Conservation (phyloP, 768 basidiomycete genomes). For the Lentinula aciculospora region DNA sequence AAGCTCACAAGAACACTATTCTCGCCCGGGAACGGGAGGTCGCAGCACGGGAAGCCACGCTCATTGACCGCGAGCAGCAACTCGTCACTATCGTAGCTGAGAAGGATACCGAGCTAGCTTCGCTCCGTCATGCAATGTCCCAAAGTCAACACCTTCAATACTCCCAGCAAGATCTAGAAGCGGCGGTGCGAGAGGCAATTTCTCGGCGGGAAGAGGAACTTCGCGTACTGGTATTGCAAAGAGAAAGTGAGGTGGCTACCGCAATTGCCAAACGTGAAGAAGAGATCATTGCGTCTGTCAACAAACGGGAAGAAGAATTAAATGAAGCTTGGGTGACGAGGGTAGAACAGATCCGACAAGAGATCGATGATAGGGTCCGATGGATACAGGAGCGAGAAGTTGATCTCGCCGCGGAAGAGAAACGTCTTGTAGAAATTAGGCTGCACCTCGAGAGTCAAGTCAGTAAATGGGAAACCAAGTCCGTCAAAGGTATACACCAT, state of each 20-base stretch:
- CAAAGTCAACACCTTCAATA: slow-evolving; percentile 25
- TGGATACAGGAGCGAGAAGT: slow-evolving; percentile 47
- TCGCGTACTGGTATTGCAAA: slow-evolving; percentile 53
- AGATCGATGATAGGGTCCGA: slow-evolving; percentile 42
- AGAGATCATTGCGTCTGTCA: slow-evolving; percentile 66
- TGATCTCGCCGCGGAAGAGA: slow-evolving; percentile 48
- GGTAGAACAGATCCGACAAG: slow-evolving; percentile 45
- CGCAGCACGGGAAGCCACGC: slow-evolving; percentile 43
- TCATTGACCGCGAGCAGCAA: slow-evolving; percentile 52
- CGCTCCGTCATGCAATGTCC: slow-evolving; percentile 39
- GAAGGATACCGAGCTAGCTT: slow-evolving; percentile 56
- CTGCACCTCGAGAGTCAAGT: slow-evolving; percentile 47
- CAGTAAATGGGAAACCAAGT: slow-evolving; percentile 32
- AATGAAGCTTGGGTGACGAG: slow-evolving; percentile 50
- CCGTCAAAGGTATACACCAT: slow-evolving; percentile 18
- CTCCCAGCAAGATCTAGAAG: slow-evolving; percentile 34
- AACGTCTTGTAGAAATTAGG: slow-evolving; percentile 38
- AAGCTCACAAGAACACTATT: slow-evolving; percentile 52
- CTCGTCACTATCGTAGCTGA: slow-evolving; percentile 39
- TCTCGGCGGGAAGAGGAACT: slow-evolving; percentile 64
- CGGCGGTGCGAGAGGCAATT: slow-evolving; percentile 52
- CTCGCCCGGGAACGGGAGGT: slow-evolving; percentile 63
- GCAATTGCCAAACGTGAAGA: slow-evolving; percentile 65
- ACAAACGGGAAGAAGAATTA: slow-evolving; percentile 58
- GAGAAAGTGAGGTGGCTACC: slow-evolving; percentile 64